Percentiles rank a stretch among this genome's conserved stretches.
Evolutionary conservation across 257 asterid genomes (phyloP).

Genomic region (Paulownia fortunei): DNA sequence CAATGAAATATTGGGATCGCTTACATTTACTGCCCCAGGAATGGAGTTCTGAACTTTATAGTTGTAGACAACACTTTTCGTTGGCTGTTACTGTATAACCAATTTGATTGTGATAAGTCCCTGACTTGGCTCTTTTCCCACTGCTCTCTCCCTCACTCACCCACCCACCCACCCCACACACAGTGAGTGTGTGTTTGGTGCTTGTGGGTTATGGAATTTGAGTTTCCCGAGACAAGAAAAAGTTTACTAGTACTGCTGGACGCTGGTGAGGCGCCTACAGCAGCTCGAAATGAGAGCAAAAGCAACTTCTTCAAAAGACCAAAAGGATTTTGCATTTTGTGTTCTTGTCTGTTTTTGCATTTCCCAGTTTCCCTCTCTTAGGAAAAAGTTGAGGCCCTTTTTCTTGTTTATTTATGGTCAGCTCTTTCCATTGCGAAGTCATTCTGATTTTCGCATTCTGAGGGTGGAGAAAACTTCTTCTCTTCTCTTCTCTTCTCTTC

Average conservation of each 20-base stretch:
- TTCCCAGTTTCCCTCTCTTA: slow-evolving; percentile 24
- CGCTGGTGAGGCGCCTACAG: slow-evolving; percentile 22
- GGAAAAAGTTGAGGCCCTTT: background rate
- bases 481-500: background rate
- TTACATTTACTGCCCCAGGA: slow-evolving; percentile 30
- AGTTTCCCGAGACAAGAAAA: slow-evolving; percentile 52
- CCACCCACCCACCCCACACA: slow-evolving; percentile 18
- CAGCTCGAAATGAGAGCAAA: slow-evolving; percentile 15
- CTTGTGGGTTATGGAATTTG: slow-evolving; percentile 65
- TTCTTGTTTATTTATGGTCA: background rate
- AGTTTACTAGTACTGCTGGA: background rate
- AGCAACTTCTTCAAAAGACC: slow-evolving; percentile 41
- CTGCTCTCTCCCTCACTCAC: slow-evolving; percentile 12
- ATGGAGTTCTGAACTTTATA: slow-evolving; percentile 23
- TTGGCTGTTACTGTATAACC: slow-evolving; percentile 33
- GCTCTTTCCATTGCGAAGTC: background rate
- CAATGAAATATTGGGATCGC: slow-evolving; percentile 27
- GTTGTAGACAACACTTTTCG: background rate
- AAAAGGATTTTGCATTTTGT: slow-evolving; percentile 26
- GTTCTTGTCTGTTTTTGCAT: slow-evolving; percentile 24
- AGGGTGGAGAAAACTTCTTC: too few species aligned
- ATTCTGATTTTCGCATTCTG: background rate
- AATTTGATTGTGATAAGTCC: slow-evolving; percentile 61
- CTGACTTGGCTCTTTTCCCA: slow-evolving; percentile 31
- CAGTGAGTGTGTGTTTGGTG: slow-evolving; percentile 21